Evolutionary conservation across 1,284 basidiomycete genomes (phyloP), one percentile per base, ranked within the genome.

Genomic region (Pascua sp.): DNA sequence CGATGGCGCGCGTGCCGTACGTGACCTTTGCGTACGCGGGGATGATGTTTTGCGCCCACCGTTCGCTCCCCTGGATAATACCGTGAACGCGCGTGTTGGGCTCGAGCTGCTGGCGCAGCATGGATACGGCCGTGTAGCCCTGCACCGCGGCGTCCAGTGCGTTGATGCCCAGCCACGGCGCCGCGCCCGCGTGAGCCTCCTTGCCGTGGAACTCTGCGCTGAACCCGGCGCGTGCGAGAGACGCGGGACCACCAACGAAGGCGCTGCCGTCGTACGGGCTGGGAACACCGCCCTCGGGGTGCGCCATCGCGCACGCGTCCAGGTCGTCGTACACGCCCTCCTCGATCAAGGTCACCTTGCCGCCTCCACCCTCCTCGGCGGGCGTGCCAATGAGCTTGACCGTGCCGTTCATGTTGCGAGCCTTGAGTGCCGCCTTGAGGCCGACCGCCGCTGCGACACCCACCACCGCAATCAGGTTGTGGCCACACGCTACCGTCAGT

Each of bases 331-430:
- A 73, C 88, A 86, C 86, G 88, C 90, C 44, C 81, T 85, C 45
- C 83, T 88, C 81, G 16, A 91, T 78, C 16, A 93, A 77, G 41
- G 82, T 80, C 49, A 87, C 81, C 76, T 94, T 93, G n/a, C 90
- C 90, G 17, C 84, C 87, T 4, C 87, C 88, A 9, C 79, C 79
- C 76, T 93, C 91, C 76, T 93, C 91, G 24, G 88, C 91, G 5
- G 67, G 67, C 2, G 63, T 72, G 5, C 75, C 75, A 39, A 77
- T 67, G 10, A 77, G 62, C 43, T 72, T 65, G 47, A 77, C 66
- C 8, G 67, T 72, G 13, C 72, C 75, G 0, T 68, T 15, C 4
- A 76, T 61, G 44, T 72, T 59, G 42, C 61, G 60, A 5, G 63
- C 64, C 49, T 70, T 65, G 16, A 77, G 60, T 2, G 71, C 70